Evolutionary conservation across 768 basidiomycete species (phyloP).

Genomic region (Leccinum arenicola): DNA sequence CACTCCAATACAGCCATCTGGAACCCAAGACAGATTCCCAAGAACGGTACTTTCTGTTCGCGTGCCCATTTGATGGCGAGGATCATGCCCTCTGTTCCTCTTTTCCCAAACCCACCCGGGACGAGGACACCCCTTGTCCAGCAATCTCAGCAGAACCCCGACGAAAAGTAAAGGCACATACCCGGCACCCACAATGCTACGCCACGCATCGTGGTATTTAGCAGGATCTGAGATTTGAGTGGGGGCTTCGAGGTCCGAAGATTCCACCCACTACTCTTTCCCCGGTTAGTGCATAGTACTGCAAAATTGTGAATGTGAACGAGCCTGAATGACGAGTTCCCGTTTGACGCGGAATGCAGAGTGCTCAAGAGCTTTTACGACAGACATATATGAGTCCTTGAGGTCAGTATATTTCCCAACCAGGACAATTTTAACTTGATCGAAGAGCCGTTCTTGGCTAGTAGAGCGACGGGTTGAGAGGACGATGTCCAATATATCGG

Average conservation of each 20-base stretch:
- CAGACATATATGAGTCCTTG: slow-evolving; percentile 98
- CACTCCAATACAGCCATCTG: slow-evolving; percentile 96
- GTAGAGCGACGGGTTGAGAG: slow-evolving; percentile 4
- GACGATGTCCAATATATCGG: background rate
- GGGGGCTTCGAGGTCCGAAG: slow-evolving; percentile 83
- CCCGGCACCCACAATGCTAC: slow-evolving; percentile 86
- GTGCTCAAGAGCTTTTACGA: slow-evolving; percentile 95
- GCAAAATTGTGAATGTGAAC: slow-evolving; percentile 22
- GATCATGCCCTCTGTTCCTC: slow-evolving; percentile 97
- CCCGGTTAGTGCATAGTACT: slow-evolving; percentile 4
- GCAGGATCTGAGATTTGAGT: slow-evolving; percentile 78
- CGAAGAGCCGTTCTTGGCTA: slow-evolving; percentile 93
- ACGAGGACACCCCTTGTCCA: slow-evolving; percentile 84
- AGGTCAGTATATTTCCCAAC: slow-evolving; percentile 98
- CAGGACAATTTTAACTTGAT: slow-evolving; percentile 83
- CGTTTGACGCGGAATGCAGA: slow-evolving; percentile 90
- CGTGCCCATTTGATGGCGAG: slow-evolving; percentile 97
- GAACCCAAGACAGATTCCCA: slow-evolving; percentile 97
- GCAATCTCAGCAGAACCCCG: slow-evolving; percentile 10
- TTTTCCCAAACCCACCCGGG: slow-evolving; percentile 91
- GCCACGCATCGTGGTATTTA: slow-evolving; percentile 94
- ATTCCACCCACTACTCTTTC: slow-evolving; percentile 84
- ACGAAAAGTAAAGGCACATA: slow-evolving; percentile 35
- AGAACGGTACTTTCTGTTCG: slow-evolving; percentile 91
- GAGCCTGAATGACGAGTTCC: slow-evolving; percentile 76